Evolutionary conservation across 1,284 basidiomycete species (phyloP).

Genomic region (Dichomitus squalens): DNA sequence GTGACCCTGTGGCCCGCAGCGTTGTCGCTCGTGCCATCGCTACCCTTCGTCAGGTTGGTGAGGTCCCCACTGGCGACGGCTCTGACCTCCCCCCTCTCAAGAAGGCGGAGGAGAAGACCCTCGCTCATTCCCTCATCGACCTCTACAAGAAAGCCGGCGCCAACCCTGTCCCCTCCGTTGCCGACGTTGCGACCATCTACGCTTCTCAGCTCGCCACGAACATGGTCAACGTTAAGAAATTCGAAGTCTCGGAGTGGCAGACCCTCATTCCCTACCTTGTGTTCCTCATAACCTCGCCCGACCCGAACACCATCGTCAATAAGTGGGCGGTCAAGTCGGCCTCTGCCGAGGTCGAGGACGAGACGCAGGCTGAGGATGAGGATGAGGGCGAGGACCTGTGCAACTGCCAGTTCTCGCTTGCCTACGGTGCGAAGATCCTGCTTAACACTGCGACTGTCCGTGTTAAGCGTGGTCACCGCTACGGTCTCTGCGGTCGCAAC

Average conservation of each 20-base stretch:
- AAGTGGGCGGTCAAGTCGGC: conserved; percentile 92
- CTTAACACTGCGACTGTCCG: conserved; percentile 95
- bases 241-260: conserved; percentile 89
- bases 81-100: conserved; percentile 88
- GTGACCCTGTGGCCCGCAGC: conserved; percentile 93
- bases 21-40: conserved; percentile 89
- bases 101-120: conserved; percentile 67
- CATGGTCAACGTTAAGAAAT: conserved; percentile 90
- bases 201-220: conserved; percentile 80
- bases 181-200: conserved; percentile 71
- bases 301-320: conserved; percentile 70
- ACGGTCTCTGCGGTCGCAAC: conserved; percentile 97
- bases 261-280: conserved; percentile 77
- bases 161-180: conserved; percentile 52
- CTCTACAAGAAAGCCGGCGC: conserved; percentile 86
- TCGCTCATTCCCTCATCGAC: conserved; percentile 66
- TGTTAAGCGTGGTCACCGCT: conserved; percentile 98
- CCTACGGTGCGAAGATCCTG: conserved; percentile 98
- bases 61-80: conserved; percentile 85
- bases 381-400: conserved; percentile 98
- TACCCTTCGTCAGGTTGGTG: conserved; percentile 91
- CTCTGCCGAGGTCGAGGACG: conserved; percentile 74
- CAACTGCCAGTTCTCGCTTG: conserved; percentile 97
- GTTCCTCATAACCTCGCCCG: conserved; percentile 67
- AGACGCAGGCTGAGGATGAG: conserved; percentile 80